Conservation (phyloP, 164 flowering plant genomes). For the Vitis rupestris region DNA sequence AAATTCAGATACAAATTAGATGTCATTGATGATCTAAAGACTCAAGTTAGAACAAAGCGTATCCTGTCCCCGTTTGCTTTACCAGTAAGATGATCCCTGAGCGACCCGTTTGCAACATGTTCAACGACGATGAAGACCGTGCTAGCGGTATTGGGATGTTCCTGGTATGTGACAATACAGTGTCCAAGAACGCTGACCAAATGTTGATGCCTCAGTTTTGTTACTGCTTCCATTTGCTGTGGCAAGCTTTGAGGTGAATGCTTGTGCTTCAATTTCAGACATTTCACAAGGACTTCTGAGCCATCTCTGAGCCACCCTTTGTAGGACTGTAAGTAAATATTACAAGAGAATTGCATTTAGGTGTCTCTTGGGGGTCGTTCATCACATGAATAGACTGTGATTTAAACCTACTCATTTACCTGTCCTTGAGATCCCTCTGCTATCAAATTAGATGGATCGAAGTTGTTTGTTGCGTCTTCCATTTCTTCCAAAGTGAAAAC, state of each 20-base stretch:
- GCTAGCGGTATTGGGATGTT: slow-evolving; percentile 39
- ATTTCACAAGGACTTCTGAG: slow-evolving; percentile 48
- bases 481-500: slow-evolving; percentile 73
- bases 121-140: slow-evolving; percentile 66
- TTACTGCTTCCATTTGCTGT: slow-evolving; percentile 58
- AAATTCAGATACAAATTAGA: slow-evolving; percentile 1
- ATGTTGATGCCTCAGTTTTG: slow-evolving; percentile 74
- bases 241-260: slow-evolving; percentile 45
- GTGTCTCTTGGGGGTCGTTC: no score
- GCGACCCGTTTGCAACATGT: slow-evolving; percentile 54
- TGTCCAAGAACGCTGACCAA: slow-evolving; percentile 88
- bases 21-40: not conserved
- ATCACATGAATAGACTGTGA: not conserved
- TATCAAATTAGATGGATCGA: slow-evolving; percentile 58
- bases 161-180: slow-evolving; percentile 55
- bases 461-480: slow-evolving; percentile 80
- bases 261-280: slow-evolving; percentile 58
- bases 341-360: not conserved
- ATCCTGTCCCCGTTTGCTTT: slow-evolving; percentile 10
- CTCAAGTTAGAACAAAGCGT: no score
- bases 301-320: slow-evolving; percentile 78
- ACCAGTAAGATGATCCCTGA: slow-evolving; percentile 67
- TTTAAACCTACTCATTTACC: slow-evolving; percentile 32
- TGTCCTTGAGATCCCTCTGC: slow-evolving; percentile 72
- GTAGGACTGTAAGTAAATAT: slow-evolving; percentile 50